phyloP scores from a whole-genome alignment of 2,329 filamentous ascomycete species.

The Hansfordia pulvinata region DNA sequence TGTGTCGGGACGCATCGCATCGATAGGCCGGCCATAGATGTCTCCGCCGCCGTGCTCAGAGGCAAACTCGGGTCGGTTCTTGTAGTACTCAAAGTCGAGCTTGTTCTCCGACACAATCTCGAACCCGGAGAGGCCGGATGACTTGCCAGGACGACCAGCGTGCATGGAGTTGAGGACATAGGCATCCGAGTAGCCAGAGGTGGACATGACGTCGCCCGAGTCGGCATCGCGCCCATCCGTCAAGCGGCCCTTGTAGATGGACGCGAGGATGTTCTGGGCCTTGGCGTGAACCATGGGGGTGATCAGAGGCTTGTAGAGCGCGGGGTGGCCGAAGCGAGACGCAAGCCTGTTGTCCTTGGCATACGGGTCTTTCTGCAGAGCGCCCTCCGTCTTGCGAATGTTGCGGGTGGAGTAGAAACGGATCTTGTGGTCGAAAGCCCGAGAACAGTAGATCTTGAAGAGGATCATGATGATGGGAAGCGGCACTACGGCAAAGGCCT shows the following conservation, averaged over 20 bases:
- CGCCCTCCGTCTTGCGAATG: conserved; percentile 30
- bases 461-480: conserved; percentile 63
- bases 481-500: conserved; percentile 58
- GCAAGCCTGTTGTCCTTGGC: conserved; percentile 55
- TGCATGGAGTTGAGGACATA: conserved; percentile 72
- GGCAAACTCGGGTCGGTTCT: conserved; percentile 77
- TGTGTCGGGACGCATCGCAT: conserved; percentile 47
- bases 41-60: conserved; percentile 74
- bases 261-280: conserved; percentile 73
- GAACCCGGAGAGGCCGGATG: conserved; percentile 51
- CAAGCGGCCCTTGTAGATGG: conserved; percentile 73
- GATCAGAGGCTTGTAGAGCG: conserved; percentile 75
- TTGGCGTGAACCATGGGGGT: conserved; percentile 93
- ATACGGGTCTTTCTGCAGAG: conserved; percentile 34
- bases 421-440: conserved; percentile 63
- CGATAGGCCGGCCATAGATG: conserved; percentile 45
- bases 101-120: conserved; percentile 79
- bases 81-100: conserved; percentile 86
- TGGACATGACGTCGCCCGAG: conserved; percentile 39
- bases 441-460: conserved; percentile 79
- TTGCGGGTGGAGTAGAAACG: conserved; percentile 65
- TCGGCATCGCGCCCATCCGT: conserved; percentile 49
- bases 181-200: conserved; percentile 70
- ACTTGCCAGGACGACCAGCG: conserved; percentile 32
- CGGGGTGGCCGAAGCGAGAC: conserved; percentile 78